phyloP scores from a whole-genome alignment of 768 basidiomycete genomes.

The Leccinum disarticulatum region DNA sequence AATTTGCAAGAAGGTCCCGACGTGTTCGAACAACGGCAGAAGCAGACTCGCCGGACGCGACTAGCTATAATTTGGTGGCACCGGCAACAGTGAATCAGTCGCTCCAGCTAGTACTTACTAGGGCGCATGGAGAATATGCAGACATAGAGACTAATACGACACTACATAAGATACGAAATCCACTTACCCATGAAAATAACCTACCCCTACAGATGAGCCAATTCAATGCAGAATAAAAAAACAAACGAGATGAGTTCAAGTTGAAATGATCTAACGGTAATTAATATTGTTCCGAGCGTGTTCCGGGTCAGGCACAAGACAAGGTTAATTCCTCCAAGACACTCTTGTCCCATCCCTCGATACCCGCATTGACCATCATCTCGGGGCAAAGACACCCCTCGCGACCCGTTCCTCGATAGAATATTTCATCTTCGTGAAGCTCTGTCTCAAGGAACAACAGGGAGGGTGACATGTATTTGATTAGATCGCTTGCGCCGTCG shows the following conservation, averaged over 20 bases:
- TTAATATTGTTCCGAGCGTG: background rate
- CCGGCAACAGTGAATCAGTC: background rate
- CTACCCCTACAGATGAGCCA: no score
- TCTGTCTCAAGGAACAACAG: background rate
- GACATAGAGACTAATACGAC: no score
- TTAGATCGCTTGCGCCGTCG: background rate
- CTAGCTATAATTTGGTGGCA: no score
- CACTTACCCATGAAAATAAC: no score
- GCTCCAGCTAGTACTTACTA: background rate
- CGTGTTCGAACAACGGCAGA: no score
- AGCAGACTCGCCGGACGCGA: no score
- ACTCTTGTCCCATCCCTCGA: constrained; percentile 12
- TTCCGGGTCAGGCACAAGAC: background rate
- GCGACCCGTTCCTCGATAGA: constrained; percentile 2
- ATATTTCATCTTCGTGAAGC: constrained; percentile 5
- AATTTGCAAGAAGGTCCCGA: no score
- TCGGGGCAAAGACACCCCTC: constrained; percentile 14
- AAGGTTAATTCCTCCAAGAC: background rate
- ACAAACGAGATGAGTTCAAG: background rate
- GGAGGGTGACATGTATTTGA: background rate
- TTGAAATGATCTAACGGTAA: background rate
- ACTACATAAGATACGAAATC: no score
- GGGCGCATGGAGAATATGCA: no score
- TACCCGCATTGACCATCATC: constrained; percentile 7
- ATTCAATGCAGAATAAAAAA: background rate